Percentiles rank a stretch among this genome's conserved stretches.
These are phyloP conservation scores for Magnusiomyces sp. DNA, from an alignment of 1,139 yeast genomes.

Conservation along the genomic window DNA sequence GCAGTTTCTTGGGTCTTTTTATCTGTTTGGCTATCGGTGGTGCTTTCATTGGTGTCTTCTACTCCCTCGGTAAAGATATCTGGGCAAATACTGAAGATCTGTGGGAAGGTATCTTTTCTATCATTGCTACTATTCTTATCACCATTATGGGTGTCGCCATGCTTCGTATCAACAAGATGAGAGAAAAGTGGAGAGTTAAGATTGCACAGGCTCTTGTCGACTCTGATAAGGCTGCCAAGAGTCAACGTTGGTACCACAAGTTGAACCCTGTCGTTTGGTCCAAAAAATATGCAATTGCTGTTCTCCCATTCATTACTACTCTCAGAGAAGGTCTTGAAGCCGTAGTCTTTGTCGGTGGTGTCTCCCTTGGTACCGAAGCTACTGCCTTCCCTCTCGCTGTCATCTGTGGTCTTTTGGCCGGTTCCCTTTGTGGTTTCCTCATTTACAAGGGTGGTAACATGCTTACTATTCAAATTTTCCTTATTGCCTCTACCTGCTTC, in stretches of 20 bases:
- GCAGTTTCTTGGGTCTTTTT: conserved; percentile 61
- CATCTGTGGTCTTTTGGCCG: conserved; percentile 58
- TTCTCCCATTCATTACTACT: conserved; percentile 70
- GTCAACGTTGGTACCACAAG: conserved; percentile 23
- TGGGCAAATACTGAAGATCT: conserved; percentile 85
- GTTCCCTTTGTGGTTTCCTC: conserved; percentile 54
- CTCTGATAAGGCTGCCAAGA: conserved; percentile 30
- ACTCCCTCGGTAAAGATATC: conserved; percentile 66
- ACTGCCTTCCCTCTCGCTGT: conserved; percentile 79
- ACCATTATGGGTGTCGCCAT: conserved; percentile 89
- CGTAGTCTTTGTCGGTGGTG: conserved; percentile 82
- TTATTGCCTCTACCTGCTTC: conserved; percentile 76
- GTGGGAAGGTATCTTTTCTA: conserved; percentile 85
- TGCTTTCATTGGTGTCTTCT: conserved; percentile 78
- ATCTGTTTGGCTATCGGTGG: conserved; percentile 74
- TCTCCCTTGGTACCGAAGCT: conserved; percentile 67
- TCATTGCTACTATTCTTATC: conserved; percentile 75
- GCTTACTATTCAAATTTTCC: conserved; percentile 69
- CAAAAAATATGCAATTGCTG: conserved; percentile 62
- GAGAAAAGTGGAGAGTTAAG: conserved; percentile 87
- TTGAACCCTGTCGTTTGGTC: conserved; percentile 34
- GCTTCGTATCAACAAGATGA: conserved; percentile 82
- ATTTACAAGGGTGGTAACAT: conserved; percentile 74
- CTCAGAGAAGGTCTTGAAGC: conserved; percentile 88
- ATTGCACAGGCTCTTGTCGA: conserved; percentile 64